A percentile compares a stretch with the other conserved stretches of the same genome.
phyloP scores from a whole-genome alignment of 2,329 filamentous ascomycete genomes.

The Lanzia echinophila region DNA sequence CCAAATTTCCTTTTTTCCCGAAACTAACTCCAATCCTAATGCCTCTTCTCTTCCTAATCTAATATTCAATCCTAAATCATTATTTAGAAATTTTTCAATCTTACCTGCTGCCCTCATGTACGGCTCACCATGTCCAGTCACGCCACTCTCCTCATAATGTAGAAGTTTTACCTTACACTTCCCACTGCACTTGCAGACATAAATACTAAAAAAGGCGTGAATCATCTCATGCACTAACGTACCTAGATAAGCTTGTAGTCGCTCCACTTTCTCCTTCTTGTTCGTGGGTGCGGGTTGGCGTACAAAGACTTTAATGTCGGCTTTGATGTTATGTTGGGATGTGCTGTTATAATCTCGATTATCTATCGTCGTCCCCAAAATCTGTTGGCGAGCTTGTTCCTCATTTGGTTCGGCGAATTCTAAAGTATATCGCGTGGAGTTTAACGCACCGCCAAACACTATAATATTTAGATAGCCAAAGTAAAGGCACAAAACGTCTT shows the following conservation, averaged over 20 bases:
- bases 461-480: constrained; percentile 5
- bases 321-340: neutral
- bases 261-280: neutral
- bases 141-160: neutral
- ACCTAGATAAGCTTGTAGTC: constrained; percentile 1
- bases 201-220: constrained; percentile 9
- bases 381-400: neutral
- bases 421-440: constrained; percentile 1
- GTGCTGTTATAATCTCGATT: neutral
- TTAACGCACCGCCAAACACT: constrained; percentile 5
- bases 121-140: constrained; percentile 1
- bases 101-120: neutral
- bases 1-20: neutral
- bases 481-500: constrained; percentile 1
- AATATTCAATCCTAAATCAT: neutral
- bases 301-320: neutral
- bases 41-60: constrained; percentile 6
- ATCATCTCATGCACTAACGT: constrained; percentile 9
- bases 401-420: neutral
- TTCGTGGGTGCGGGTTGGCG: neutral
- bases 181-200: constrained; percentile 4
- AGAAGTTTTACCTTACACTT: neutral
- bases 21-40: neutral
- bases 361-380: constrained; percentile 6
- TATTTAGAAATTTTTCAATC: neutral